Base-by-base conservation (phyloP, 345 rosid genomes). In the Cardamine resedifolia region DNA sequence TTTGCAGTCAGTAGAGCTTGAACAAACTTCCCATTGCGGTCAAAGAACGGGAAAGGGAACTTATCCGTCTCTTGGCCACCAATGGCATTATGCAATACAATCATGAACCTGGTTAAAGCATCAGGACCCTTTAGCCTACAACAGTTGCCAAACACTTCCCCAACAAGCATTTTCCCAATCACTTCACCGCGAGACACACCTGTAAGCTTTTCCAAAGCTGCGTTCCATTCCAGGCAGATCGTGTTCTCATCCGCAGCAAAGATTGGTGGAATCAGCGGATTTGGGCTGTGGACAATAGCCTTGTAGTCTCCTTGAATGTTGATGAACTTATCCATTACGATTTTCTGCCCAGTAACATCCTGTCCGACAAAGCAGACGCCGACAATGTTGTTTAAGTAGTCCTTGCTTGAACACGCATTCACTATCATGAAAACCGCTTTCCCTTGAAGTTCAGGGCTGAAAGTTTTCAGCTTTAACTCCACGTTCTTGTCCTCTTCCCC, bases 351-450 rank as follows among this genome's bases (percentile, higher is more conserved):
- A 19, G 99, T 95, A 41, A 95, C 86, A 62, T 95, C 97, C 73
- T 95, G 97, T 71, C 86, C 99, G 1, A 95, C 88, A 79, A 95
- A 95, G 83, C 97, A 95, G 68, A 90, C 96, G 58, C 99, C 99
- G 41, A 95, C 96, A n/a, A 92, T 85, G 78, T 87, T 87, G 74
- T 88, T 81, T 34, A 77, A 74, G 80, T 87, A 90, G 85, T 95
- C 99, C 85, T 80, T 91, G 88, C 96, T 91, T 21, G 89, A 91
- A 78, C 99, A 95, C 53, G 97, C 96, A 71, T 95, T 95, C 27
- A 91, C 97, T 58, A 95, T 89, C 56, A 96, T 80, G 72, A 86
- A 96, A 69, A 90, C 88, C 2, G 98, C 88, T 79, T 85, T 84
- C 60, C 84, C 81, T 68, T 78, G 71, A 43, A 67, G 80, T 69